These are phyloP conservation scores for Panus rudis DNA, from an alignment of 768 basidiomycete species.

Conservation along the genomic window DNA sequence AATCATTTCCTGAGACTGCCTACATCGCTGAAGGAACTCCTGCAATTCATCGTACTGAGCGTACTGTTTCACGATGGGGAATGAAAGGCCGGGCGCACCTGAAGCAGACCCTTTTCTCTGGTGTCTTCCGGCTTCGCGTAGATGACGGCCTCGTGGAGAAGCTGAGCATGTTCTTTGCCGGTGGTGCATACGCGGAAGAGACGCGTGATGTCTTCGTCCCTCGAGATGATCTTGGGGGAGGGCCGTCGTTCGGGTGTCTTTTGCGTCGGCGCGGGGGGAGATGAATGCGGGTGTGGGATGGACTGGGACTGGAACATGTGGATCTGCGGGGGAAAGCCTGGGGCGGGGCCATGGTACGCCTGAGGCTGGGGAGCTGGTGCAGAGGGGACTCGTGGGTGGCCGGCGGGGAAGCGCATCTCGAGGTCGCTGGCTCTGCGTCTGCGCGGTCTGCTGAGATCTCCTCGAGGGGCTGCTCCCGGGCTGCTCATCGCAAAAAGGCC, in stretches of 20 bases:
- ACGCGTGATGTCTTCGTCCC: slow-evolving; percentile 75
- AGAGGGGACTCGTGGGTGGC: no score
- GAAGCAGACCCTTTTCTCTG: slow-evolving; percentile 27
- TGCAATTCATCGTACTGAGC: slow-evolving; percentile 23
- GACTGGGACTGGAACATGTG: neutral
- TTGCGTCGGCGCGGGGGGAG: neutral
- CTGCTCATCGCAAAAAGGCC: no score
- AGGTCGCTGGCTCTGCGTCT: no score
- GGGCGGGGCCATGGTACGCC: no score
- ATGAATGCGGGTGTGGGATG: neutral
- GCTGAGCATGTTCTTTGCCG: slow-evolving; percentile 67
- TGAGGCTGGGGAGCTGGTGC: no score
- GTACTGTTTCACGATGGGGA: neutral
- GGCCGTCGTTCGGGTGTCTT: neutral
- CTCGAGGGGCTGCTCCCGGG: no score
- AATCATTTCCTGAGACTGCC: slow-evolving; percentile 74
- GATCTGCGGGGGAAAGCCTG: neutral
- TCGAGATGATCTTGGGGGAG: slow-evolving; percentile 39
- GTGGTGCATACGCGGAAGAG: slow-evolving; percentile 79
- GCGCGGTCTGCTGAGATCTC: no score
- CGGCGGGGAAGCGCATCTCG: no score
- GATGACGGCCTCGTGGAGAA: slow-evolving; percentile 65
- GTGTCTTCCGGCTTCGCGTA: slow-evolving; percentile 67
- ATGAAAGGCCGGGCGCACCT: slow-evolving; percentile 19
- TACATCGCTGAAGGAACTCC: slow-evolving; percentile 79